phyloP scores from a whole-genome alignment of 345 rosid genomes.

The Moringa oleifera region DNA sequence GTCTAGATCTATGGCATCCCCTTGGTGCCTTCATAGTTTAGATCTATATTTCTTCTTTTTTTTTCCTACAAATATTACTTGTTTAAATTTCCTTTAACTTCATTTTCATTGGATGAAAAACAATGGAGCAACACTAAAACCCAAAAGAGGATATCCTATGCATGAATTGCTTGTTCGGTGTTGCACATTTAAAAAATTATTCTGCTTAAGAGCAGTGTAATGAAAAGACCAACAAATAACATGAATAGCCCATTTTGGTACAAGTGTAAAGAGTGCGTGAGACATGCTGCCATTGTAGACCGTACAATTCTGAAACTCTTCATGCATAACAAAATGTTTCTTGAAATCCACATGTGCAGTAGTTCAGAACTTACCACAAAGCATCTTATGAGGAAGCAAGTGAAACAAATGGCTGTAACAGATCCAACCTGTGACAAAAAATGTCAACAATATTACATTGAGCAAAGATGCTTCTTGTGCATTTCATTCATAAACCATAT shows the following conservation, averaged over 20 bases:
- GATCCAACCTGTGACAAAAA: slow-evolving; percentile 76
- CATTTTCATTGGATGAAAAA: neutral
- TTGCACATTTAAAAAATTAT: neutral
- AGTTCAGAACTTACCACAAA: slow-evolving; percentile 61
- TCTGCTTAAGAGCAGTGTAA: neutral
- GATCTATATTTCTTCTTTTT: too few species aligned
- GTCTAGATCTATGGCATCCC: neutral
- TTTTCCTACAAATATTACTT: too few species aligned
- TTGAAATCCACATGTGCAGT: neutral
- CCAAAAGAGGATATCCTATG: neutral
- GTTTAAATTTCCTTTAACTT: too few species aligned
- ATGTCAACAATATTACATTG: slow-evolving; percentile 6
- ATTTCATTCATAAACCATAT: neutral
- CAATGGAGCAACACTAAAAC: neutral
- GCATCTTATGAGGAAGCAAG: slow-evolving; percentile 92
- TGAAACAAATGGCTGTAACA: slow-evolving; percentile 94
- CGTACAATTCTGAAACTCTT: too few species aligned
- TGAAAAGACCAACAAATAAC: too few species aligned
- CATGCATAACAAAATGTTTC: neutral
- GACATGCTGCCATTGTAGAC: too few species aligned
- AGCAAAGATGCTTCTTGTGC: neutral
- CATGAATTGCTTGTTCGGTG: neutral
- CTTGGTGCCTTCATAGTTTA: too few species aligned
- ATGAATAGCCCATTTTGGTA: too few species aligned
- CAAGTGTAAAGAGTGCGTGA: too few species aligned